Conservation (phyloP, 768 basidiomycete genomes). For the Serpula lacrymans region DNA sequence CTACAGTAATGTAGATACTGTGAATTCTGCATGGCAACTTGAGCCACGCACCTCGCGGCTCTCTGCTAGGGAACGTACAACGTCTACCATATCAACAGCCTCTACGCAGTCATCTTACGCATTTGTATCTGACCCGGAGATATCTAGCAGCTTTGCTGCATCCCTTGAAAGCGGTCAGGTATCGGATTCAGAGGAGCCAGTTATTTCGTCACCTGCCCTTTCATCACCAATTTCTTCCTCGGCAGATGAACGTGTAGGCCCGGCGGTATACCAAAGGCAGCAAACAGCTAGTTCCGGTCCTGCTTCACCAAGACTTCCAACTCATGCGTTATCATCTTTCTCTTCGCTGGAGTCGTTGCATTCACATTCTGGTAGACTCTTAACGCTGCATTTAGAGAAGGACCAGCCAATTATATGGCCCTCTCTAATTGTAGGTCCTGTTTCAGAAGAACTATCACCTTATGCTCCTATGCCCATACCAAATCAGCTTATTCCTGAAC, state of each 20-base stretch:
- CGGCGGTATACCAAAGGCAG: constrained; percentile 13
- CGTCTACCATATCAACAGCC: constrained; percentile 68
- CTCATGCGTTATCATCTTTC: constrained; percentile 63
- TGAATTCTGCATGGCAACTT: constrained; percentile 74
- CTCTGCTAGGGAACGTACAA: constrained; percentile 66
- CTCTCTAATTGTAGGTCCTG: constrained; percentile 70
- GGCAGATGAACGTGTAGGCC: constrained; percentile 43
- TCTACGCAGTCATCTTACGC: constrained; percentile 83
- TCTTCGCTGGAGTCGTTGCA: constrained; percentile 76
- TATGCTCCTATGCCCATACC: constrained; percentile 48
- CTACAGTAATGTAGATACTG: constrained; percentile 64
- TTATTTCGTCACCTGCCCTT: constrained; percentile 50
- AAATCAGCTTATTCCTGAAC: constrained; percentile 48
- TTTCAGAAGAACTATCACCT: constrained; percentile 58
- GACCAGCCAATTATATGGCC: constrained; percentile 81
- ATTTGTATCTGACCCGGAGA: constrained; percentile 78
- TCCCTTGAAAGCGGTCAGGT: constrained; percentile 72
- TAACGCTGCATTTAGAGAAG: constrained; percentile 81
- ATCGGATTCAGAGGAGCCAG: constrained; percentile 68
- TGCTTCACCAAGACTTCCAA: constrained; percentile 52
- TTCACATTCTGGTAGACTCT: constrained; percentile 56
- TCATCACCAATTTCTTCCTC: constrained; percentile 62
- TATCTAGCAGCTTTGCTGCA: constrained; percentile 81
- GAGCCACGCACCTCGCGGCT: constrained; percentile 57
- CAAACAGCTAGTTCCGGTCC: constrained; percentile 44